These are phyloP conservation scores for Xanthoceras sorbifolium DNA, from an alignment of 345 rosid genomes.

Conservation along the genomic window DNA sequence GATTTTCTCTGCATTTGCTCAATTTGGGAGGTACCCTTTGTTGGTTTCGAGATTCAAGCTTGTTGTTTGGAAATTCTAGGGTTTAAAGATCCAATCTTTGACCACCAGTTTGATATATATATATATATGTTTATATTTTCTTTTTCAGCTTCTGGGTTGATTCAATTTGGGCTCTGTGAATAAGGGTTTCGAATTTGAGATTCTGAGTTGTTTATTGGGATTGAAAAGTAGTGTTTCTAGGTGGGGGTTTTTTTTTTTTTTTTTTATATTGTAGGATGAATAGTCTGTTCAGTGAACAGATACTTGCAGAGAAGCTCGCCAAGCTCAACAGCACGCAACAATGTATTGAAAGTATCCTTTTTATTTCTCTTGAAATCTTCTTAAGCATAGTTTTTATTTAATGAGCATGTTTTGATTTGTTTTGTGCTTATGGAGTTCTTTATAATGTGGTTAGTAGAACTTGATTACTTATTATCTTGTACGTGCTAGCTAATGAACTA, in stretches of 20 bases:
- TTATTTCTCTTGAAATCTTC: neutral
- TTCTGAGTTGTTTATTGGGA: neutral
- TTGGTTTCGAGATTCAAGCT: neutral
- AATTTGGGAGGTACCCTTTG: constrained; percentile 1
- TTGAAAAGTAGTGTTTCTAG: neutral
- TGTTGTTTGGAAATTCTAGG: constrained; percentile 9
- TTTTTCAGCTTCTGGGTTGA: neutral
- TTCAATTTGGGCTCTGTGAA: neutral
- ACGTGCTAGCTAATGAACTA: neutral
- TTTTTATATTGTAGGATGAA: constrained; percentile 59
- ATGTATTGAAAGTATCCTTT: constrained; percentile 92
- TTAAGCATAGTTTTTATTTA: neutral
- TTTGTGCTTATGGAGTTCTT: neutral
- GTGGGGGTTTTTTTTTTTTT: constrained; percentile 15
- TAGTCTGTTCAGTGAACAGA: constrained; percentile 90
- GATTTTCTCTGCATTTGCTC: constrained; percentile 20
- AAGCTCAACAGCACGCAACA: constrained; percentile 98
- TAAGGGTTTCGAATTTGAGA: neutral
- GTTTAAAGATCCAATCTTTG: constrained; percentile 21
- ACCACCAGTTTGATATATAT: constrained; percentile 4
- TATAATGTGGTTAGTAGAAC: neutral
- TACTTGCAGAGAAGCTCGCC: constrained; percentile 92
- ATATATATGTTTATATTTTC: neutral
- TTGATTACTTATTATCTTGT: neutral
- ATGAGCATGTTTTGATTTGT: neutral